Conservation (phyloP, 106 monocot genomes). For the Iris macrosiphon region DNA sequence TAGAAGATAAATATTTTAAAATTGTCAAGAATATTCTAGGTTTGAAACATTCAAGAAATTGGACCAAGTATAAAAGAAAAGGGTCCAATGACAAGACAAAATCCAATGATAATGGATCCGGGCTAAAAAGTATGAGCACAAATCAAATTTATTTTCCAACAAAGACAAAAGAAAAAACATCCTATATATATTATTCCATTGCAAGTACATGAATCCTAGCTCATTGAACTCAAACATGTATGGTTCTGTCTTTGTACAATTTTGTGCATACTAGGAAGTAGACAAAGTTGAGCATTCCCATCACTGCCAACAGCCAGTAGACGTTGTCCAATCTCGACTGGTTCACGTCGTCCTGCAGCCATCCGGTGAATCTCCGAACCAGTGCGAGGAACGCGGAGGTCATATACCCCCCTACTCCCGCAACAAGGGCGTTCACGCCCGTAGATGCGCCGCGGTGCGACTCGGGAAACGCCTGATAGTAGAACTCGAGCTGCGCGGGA, state of each 20-base stretch:
- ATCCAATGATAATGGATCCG: no score
- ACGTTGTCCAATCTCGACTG: slow-evolving; percentile 9
- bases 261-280: slow-evolving; percentile 4
- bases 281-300: slow-evolving; percentile 1
- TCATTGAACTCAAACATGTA: no score
- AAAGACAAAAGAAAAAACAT: no score
- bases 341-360: slow-evolving; percentile 8
- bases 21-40: no score
- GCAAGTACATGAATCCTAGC: no score
- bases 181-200: no score
- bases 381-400: background rate
- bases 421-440: background rate
- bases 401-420: background rate
- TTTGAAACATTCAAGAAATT: no score
- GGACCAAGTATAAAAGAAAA: no score
- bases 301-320: background rate
- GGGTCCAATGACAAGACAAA: no score
- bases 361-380: background rate
- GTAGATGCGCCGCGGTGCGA: background rate
- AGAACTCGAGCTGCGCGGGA: slow-evolving; percentile 4
- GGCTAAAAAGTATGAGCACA: no score
- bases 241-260: background rate
- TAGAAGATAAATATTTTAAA: no score
- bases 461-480: slow-evolving; percentile 1
- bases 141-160: no score